A percentile compares a stretch with the other conserved stretches of the same genome.
Conservation (phyloP, 2,329 filamentous ascomycete genomes). For the Colletotrichum theobromicola region DNA sequence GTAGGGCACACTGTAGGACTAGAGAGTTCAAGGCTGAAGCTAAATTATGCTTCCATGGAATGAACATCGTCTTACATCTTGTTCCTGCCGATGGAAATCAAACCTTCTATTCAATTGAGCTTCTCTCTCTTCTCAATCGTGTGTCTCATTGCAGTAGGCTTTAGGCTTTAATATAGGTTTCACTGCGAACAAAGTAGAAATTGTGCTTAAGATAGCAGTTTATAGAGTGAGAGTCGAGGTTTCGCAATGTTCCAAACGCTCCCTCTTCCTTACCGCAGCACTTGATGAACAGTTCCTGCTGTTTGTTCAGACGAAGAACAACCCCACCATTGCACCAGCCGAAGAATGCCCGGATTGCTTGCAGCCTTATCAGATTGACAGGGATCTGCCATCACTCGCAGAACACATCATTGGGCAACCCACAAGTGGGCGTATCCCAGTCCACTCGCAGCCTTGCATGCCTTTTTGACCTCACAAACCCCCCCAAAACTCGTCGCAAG, state of each 20-base stretch:
- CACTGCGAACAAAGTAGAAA: background rate
- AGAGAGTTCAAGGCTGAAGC: background rate
- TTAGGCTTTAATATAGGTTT: background rate
- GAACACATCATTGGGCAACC: constrained; percentile 5
- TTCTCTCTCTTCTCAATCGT: background rate
- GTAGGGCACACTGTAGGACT: background rate
- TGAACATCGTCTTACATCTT: background rate
- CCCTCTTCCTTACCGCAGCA: background rate
- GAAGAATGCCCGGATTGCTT: background rate
- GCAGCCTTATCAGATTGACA: constrained; percentile 3
- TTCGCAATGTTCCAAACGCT: background rate
- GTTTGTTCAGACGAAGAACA: background rate
- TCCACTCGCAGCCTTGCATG: constrained; percentile 18
- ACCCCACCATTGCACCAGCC: background rate
- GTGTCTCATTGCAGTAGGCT: background rate
- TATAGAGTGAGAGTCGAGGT: background rate
- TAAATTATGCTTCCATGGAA: background rate
- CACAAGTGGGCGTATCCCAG: background rate
- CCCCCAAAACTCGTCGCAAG: constrained; percentile 18
- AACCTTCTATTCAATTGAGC: background rate
- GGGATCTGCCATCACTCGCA: background rate
- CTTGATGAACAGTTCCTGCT: background rate
- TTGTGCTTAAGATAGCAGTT: background rate
- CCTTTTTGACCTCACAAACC: constrained; percentile 21
- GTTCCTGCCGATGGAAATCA: background rate